Base-by-base conservation (phyloP, 352 stramenopile genomes). In the Globisporangium canariense region DNA sequence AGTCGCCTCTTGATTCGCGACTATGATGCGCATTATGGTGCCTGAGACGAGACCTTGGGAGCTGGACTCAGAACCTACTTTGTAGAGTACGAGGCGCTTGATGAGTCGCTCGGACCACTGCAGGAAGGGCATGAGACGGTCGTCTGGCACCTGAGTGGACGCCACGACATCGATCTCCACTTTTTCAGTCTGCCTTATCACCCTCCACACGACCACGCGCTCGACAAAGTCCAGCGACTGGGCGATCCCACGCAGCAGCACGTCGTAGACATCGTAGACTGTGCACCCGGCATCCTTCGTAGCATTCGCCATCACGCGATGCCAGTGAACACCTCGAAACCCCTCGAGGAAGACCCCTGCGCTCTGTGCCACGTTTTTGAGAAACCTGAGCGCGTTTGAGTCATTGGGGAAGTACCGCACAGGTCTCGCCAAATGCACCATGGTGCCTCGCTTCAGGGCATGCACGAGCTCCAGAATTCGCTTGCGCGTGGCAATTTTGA, bases 401-500 rank as follows among this genome's bases (percentile, higher is more conserved):
- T 91, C 79, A 14, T 89, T 64, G 1, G 70, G 66, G 36, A 94
- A 92, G 20, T 74, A 81, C 4, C 22, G 49, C 9, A 69, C 65
- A 0, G 62, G 57, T 7, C 50, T 45, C 1, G 68, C 57, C 0
- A 94, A 64, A 49, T 94, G 81, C 0, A 89, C 60, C 28, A 61
- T 65, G 38, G 70, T 68, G 1, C 81, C 81, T 18, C 65, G 65
- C 25, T 78, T 70, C 5, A 92, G 66, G 0, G 73, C 70, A 14
- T 73, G 67, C 8, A 87, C 64, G 10, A 91, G 38, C 40, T 87
- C 77, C n/a, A 91, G 52, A 14, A 92, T 30, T 3, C 68, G 71
- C 49, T 86, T 88, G 38, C 80, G 77, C 0, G 79, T 84, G 54
- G 67, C 62, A 7, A 90, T 72, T 64, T 86, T 86, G 32, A 93